A percentile compares a stretch with the other conserved stretches of the same genome.
Conservation (phyloP, 1,284 basidiomycete genomes). For the Cutaneotrichosporon sp. region DNA sequence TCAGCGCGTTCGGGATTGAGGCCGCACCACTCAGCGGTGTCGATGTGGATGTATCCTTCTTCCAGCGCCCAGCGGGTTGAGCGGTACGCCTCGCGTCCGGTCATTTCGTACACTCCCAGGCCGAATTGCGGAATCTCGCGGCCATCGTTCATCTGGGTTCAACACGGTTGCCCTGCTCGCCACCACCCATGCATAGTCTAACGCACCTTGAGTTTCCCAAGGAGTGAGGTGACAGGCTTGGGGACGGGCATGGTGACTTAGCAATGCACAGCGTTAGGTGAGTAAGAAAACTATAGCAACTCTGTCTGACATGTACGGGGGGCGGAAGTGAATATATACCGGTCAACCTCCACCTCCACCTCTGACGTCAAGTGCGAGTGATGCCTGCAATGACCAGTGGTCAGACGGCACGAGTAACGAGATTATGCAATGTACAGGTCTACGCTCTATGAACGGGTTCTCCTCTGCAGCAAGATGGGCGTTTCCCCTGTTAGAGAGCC, state of each 20-base stretch:
- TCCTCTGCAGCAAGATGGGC: background rate
- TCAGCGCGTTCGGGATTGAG: conserved; percentile 46
- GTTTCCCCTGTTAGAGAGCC: no score
- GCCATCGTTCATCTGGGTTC: conserved; percentile 57
- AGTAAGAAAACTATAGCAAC: no score
- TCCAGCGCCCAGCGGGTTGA: conserved; percentile 61
- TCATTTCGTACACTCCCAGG: conserved; percentile 63
- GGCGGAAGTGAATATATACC: no score
- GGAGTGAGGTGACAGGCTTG: background rate
- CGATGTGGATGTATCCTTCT: conserved; percentile 64
- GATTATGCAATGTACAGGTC: conserved; percentile 3
- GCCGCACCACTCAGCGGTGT: conserved; percentile 54
- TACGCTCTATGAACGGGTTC: conserved; percentile 2
- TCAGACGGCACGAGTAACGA: no score
- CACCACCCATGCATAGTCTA: no score
- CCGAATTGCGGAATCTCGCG: conserved; percentile 61
- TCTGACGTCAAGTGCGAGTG: no score
- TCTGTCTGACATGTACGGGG: no score
- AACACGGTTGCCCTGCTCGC: background rate
- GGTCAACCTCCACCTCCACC: no score
- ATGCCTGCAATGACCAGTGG: no score
- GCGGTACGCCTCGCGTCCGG: conserved; percentile 56
- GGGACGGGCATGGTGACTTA: background rate
- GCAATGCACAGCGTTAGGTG: no score
- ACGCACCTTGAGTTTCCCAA: background rate